Evolutionary conservation across 139 green algal genomes (phyloP), one percentile per base, ranked within the genome.

Genomic region (Trebouxia sp.): DNA sequence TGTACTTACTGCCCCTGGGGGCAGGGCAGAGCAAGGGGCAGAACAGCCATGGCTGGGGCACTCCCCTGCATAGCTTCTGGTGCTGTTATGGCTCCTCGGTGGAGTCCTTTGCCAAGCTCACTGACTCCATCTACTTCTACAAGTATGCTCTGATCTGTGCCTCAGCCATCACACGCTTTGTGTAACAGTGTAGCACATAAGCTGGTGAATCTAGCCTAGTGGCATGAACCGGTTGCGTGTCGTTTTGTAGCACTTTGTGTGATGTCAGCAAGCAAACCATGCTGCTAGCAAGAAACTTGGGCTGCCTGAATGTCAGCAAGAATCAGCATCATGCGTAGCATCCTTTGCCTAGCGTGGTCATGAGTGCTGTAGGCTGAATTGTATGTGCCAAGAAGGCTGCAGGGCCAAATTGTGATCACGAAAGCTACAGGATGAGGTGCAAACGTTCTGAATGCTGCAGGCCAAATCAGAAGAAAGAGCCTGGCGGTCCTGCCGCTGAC

Each of bases 51-150:
- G 74, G 76, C 41, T 91, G 84, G 88, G 89, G 90, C 37, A 79
- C 84, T 58, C 84, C 84, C 20, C 80, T 85, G 53, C 51, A 88
- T 78, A 84, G 78, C 43, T 93, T 94, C 85, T 94, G 90, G 90
- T 94, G 90, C 86, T 94, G 90, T 89, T 92, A 93, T 80, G 89
- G 89, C 70, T 91, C 85, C 42, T 81, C 81, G 30, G 67, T 93
- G 5, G 90, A 94, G 82, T 86, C 80, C 43, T 89, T 92, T 53
- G 76, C 84, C 53, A 94, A 94, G 83, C 83, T 94, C 37, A 85
- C 86, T 0, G 90, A 94, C 76, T 91, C 85, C 24, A 90, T 94
- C 58, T 94, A 86, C 78, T 94, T 94, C 85, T 83, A 75, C 37
- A 82, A 74, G 79, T 79, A 41, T 17, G 32, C 15, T 8, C 56